Percentiles rank a stretch among this genome's conserved stretches.
phyloP scores from a whole-genome alignment of 1,284 basidiomycete species.

The Phenoliferia sp. region DNA sequence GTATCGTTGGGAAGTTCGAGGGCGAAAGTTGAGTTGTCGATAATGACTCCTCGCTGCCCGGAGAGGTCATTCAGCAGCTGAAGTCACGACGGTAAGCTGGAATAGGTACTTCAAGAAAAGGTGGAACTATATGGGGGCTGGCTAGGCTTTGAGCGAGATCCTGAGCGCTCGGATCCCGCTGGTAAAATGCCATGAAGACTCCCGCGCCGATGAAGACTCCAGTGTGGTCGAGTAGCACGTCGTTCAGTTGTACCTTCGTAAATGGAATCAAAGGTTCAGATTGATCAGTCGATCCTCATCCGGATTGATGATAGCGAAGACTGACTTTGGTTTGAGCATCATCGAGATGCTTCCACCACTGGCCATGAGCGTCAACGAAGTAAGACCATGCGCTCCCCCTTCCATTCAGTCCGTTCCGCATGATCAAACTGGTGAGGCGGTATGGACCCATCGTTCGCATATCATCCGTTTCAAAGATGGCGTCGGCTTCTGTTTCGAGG shows the following conservation, averaged over 20 bases:
- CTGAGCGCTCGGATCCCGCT: conserved; percentile 2
- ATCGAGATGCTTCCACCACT: conserved; percentile 19
- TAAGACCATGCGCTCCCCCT: conserved; percentile 17
- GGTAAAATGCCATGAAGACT: conserved; percentile 18
- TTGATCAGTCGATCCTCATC: not conserved
- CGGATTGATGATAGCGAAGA: not conserved
- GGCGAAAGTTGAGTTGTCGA: conserved; percentile 24
- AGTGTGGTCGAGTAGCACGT: conserved; percentile 9
- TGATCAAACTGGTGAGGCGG: conserved; percentile 14
- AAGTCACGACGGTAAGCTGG: not conserved
- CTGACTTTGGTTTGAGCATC: conserved; percentile 10
- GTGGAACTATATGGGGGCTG: not conserved
- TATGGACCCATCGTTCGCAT: conserved; percentile 16
- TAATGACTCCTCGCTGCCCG: conserved; percentile 1
- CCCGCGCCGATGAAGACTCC: conserved; percentile 23
- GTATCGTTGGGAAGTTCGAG: conserved; percentile 5
- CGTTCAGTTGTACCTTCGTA: conserved; percentile 17
- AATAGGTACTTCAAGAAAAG: not conserved
- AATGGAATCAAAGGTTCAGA: too few species aligned
- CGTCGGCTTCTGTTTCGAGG: too few species aligned
- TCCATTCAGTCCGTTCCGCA: conserved; percentile 27
- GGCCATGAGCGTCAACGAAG: conserved; percentile 9
- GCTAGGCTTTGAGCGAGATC: not conserved
- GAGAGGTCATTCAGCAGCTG: not conserved
- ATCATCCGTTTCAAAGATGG: not conserved